Evolutionary conservation across 331 rosid species (phyloP).

Genomic region (Erythrophleum ivorense): DNA sequence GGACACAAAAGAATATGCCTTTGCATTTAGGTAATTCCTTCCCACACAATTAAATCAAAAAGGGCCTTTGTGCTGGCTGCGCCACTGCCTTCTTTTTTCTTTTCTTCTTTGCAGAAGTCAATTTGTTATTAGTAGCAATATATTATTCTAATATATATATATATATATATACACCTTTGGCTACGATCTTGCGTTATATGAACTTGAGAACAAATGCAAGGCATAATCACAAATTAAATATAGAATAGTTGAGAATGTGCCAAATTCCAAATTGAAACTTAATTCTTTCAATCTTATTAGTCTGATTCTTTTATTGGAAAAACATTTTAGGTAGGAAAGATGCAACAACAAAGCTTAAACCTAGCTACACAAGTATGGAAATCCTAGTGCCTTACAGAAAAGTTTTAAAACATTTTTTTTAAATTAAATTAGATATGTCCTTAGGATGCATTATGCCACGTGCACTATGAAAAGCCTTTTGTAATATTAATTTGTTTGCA

Average conservation of each 20-base stretch:
- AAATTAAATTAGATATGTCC: background rate
- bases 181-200: background rate
- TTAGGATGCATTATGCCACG: background rate
- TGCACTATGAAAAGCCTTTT: too few relatives aligned
- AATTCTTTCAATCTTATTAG: background rate
- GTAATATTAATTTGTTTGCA: too few relatives aligned
- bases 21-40: slow-evolving; percentile 22
- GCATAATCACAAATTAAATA: background rate
- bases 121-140: background rate
- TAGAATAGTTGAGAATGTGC: background rate
- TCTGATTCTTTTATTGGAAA: background rate
- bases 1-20: slow-evolving; percentile 34
- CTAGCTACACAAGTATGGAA: background rate
- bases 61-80: slow-evolving; percentile 14
- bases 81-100: slow-evolving; percentile 5
- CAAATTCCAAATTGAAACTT: background rate
- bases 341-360: slow-evolving; percentile 1
- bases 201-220: background rate
- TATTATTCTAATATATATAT: too few relatives aligned
- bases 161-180: background rate
- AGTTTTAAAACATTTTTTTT: background rate
- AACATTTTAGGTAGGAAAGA: background rate
- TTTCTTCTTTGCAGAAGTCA: background rate
- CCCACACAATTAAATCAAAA: slow-evolving; percentile 14
- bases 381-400: slow-evolving; percentile 2